Percentiles rank a stretch among this genome's conserved stretches.
These are phyloP conservation scores for Tolypocladium pustulatum DNA, from an alignment of 2,329 filamentous ascomycete species.

Conservation along the genomic window DNA sequence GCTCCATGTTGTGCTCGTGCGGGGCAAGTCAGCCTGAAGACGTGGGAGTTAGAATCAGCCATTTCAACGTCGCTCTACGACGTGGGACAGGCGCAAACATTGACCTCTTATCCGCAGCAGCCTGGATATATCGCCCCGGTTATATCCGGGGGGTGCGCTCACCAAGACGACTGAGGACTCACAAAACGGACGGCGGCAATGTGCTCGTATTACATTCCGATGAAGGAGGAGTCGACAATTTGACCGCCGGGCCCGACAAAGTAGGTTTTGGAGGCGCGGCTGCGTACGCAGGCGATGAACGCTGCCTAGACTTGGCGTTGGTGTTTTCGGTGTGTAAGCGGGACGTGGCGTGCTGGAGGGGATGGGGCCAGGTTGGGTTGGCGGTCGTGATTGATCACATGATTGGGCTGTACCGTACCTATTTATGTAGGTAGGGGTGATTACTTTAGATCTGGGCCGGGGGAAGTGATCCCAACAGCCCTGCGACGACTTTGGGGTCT, in stretches of 20 bases:
- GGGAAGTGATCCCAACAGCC: background rate
- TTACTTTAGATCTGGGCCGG: background rate
- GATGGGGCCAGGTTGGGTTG: conserved; percentile 3
- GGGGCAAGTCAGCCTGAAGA: background rate
- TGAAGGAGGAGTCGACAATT: background rate
- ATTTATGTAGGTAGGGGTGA: background rate
- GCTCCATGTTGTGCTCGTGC: conserved; percentile 33
- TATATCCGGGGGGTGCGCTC: background rate
- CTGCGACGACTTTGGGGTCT: background rate
- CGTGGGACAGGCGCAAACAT: background rate
- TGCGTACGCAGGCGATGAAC: background rate
- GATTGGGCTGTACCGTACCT: conserved; percentile 5
- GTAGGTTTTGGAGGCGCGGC: background rate
- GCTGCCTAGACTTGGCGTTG: background rate
- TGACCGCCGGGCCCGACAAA: background rate
- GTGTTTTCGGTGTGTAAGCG: background rate
- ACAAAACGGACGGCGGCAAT: background rate
- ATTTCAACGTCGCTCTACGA: background rate
- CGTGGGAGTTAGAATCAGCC: background rate
- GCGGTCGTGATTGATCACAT: conserved; percentile 8
- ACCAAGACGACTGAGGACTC: background rate
- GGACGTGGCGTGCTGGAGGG: background rate
- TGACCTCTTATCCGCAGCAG: background rate
- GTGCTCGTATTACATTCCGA: background rate
- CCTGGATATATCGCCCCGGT: background rate